These are phyloP conservation scores for Aspergillus unguis DNA, from an alignment of 2,329 filamentous ascomycete genomes.

Conservation along the genomic window DNA sequence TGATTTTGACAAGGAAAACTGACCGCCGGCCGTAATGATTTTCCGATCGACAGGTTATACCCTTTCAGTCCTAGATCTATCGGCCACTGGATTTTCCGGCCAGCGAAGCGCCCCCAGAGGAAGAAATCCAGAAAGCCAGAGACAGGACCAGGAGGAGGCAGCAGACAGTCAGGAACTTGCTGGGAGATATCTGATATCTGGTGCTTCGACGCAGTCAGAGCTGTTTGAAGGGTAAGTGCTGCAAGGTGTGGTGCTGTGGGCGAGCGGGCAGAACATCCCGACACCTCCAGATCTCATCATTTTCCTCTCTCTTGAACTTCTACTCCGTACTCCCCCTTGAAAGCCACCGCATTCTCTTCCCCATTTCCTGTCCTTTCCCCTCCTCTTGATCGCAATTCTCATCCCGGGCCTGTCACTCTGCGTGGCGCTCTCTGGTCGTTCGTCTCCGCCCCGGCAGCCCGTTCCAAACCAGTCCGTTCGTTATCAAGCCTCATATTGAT, in stretches of 20 bases:
- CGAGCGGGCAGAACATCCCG: not conserved
- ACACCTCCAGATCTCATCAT: conserved; percentile 5
- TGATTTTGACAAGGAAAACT: conserved; percentile 13
- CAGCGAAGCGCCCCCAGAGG: conserved; percentile 8
- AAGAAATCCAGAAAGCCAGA: conserved; percentile 11
- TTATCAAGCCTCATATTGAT: conserved; percentile 20
- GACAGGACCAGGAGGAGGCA: conserved; percentile 1
- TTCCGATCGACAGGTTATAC: conserved; percentile 17
- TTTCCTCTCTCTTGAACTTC: conserved; percentile 3
- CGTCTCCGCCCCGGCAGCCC: conserved; percentile 6
- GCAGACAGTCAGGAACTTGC: conserved; percentile 9
- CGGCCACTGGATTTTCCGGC: conserved; percentile 14
- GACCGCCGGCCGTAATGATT: conserved; percentile 11
- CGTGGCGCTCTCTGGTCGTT: conserved; percentile 22
- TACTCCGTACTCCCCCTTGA: not conserved
- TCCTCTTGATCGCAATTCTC: conserved; percentile 12
- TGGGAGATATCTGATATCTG: not conserved
- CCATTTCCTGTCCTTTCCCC: conserved; percentile 24
- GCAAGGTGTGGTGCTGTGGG: not conserved
- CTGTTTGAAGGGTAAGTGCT: conserved; percentile 2
- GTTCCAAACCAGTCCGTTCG: conserved; percentile 10
- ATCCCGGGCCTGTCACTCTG: not conserved
- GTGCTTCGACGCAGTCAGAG: conserved; percentile 1
- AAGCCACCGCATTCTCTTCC: conserved; percentile 17
- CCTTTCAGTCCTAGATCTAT: conserved; percentile 10